These are phyloP conservation scores for Teunomyces panamensis DNA, from an alignment of 805 yeast genomes.

Conservation along the genomic window DNA sequence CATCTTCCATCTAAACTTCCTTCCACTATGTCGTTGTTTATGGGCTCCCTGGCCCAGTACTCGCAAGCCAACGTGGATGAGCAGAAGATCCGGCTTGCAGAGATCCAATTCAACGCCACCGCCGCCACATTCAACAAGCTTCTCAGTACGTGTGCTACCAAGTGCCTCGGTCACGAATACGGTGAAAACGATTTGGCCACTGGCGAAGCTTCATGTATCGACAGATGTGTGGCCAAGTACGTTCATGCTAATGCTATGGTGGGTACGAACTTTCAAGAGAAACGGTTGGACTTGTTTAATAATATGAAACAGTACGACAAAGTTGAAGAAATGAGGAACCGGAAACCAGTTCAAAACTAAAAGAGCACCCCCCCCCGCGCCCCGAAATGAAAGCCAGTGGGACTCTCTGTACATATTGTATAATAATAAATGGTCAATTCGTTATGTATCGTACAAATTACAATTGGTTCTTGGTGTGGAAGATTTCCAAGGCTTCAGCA, in stretches of 20 bases:
- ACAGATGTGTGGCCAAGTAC: slow-evolving; percentile 82
- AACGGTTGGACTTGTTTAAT: slow-evolving; percentile 43
- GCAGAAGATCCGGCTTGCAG: slow-evolving; percentile 60
- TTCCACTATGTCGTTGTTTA: slow-evolving; percentile 58
- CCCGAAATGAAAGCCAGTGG: too few relatives aligned
- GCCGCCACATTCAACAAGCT: slow-evolving; percentile 40
- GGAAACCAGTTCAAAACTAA: neutral
- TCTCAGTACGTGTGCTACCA: slow-evolving; percentile 59
- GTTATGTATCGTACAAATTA: slow-evolving; percentile 21
- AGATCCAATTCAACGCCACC: slow-evolving; percentile 67
- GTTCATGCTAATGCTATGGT: slow-evolving; percentile 66
- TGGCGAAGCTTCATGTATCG: slow-evolving; percentile 80
- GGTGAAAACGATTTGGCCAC: slow-evolving; percentile 81
- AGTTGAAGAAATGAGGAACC: slow-evolving; percentile 5
- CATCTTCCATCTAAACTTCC: neutral
- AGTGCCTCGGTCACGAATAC: slow-evolving; percentile 84
- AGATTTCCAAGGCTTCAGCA: slow-evolving; percentile 74
- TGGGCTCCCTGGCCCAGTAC: slow-evolving; percentile 45
- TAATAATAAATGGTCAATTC: slow-evolving; percentile 2
- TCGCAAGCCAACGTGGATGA: slow-evolving; percentile 51
- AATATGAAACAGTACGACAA: slow-evolving; percentile 38
- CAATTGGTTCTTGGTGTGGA: slow-evolving; percentile 74
- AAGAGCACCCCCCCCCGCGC: neutral
- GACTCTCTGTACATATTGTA: slow-evolving; percentile 1
- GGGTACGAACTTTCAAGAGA: slow-evolving; percentile 49